Conservation (phyloP, 257 asterid species). For the Solanum medicagineum region DNA sequence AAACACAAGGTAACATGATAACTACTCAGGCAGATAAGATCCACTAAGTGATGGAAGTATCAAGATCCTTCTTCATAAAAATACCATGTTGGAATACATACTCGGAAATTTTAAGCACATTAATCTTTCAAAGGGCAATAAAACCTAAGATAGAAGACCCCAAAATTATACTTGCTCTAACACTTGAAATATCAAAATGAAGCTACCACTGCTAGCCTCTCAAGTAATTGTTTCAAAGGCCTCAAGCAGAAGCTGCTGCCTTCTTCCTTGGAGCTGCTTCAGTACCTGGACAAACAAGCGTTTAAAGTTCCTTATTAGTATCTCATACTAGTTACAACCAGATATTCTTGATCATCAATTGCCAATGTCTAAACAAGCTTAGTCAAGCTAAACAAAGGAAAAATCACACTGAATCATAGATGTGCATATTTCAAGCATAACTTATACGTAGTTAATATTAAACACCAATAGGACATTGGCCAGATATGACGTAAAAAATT, state of each 20-base stretch:
- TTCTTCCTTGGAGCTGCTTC: conserved; percentile 79
- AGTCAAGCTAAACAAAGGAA: neutral
- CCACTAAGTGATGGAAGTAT: neutral
- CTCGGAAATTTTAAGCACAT: neutral
- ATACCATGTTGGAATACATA: neutral
- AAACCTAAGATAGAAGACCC: neutral
- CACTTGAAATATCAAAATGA: conserved; percentile 2
- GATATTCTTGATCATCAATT: neutral
- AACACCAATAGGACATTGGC: neutral
- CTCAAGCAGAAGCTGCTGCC: conserved; percentile 47
- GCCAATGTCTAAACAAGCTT: neutral
- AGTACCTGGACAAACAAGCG: conserved; percentile 20
- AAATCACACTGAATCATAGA: neutral
- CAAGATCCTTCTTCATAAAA: neutral
- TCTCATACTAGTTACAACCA: neutral
- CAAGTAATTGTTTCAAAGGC: neutral
- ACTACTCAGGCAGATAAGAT: neutral
- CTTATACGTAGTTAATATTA: neutral
- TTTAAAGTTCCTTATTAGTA: neutral
- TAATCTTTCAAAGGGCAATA: neutral
- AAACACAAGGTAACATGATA: neutral
- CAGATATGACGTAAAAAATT: neutral
- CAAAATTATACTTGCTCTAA: conserved; percentile 4
- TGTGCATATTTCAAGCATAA: neutral
- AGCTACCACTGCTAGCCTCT: conserved; percentile 4